phyloP scores from a whole-genome alignment of 129 eudicot species.

The Artemisia argyi region DNA sequence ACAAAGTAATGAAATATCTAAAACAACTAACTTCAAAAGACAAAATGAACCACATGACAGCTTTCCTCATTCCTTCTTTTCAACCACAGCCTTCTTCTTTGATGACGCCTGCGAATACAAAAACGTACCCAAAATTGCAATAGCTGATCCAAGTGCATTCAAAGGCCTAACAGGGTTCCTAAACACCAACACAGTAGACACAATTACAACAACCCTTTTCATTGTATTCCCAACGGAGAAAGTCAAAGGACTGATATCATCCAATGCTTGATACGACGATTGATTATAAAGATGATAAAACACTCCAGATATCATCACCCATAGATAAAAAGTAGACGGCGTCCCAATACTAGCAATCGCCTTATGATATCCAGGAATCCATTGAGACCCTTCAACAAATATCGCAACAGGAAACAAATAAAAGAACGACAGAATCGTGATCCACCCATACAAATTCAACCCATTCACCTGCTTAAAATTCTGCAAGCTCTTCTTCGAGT shows the following conservation, averaged over 20 bases:
- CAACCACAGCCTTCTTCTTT: constrained; percentile 67
- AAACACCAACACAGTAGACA: constrained; percentile 82
- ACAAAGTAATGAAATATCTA: constrained; percentile 21
- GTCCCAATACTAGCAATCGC: constrained; percentile 70
- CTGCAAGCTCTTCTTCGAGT: constrained; percentile 88
- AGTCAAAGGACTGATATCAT: constrained; percentile 90
- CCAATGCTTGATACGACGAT: constrained; percentile 93
- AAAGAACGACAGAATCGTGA: constrained; percentile 67
- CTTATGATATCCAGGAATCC: constrained; percentile 89
- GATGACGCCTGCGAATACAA: constrained; percentile 94
- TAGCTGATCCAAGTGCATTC: constrained; percentile 95
- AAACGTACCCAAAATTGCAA: constrained; percentile 92
- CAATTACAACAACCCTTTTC: constrained; percentile 96
- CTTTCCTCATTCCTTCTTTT: constrained; percentile 51
- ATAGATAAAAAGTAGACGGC: constrained; percentile 70
- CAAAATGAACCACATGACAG: constrained; percentile 18
- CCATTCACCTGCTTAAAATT: constrained; percentile 94
- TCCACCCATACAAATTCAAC: constrained; percentile 89
- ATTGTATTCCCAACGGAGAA: constrained; percentile 95
- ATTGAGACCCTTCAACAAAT: constrained; percentile 90
- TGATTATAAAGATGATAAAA: constrained; percentile 95
- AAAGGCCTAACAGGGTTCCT: constrained; percentile 93
- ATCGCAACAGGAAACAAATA: constrained; percentile 90
- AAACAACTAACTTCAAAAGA: constrained; percentile 19
- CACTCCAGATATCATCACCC: constrained; percentile 90